Evolutionary conservation across 1,139 yeast genomes (phyloP), one percentile per base, ranked within the genome.

Genomic region (Taphrina pruni): DNA sequence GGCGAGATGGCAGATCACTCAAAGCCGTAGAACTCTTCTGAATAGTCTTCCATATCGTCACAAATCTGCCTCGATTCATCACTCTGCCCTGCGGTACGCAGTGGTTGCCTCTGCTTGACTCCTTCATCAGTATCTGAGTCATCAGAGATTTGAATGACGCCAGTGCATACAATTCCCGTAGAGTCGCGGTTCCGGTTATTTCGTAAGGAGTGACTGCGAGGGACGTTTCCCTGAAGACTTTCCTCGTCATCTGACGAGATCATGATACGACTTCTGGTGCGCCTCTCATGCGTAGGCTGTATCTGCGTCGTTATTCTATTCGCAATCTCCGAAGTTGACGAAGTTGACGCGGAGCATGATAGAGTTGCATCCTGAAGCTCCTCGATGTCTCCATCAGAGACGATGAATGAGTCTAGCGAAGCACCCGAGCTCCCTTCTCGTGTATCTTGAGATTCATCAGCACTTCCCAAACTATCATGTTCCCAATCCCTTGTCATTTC

Each of bases 401-500:
- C 54, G 35, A 50, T 50, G 54, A 50, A 50, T 11, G 54, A 50
- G 36, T 50, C 36, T 9, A 50, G 11, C 1, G 54, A 50, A 26
- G 20, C 54, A 50, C 6, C n/a, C 11, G 36, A 11, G n/a, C 32
- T 50, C 12, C 4, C 36, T 1, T 50, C 54, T 7, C n/a, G 36
- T 7, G 54, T 11, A 14, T 50, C 54, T n/a, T 50, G 36, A 21
- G 54, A 60, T 21, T 66, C 69, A 43, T 51, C 60, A 50, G 36
- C 36, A 50, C 36, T 21, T 21, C 54, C 54, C 2, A 50, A 11
- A 6, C n/a, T 1, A 21, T 50, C 54, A 11, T 21, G 36, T 21
- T 6, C n/a, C 54, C 32, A 26, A 7, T 21, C 36, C 6, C 8
- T 9, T 6, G n/a, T 6, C n/a, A 14, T 21, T 35, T 50, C 54